These are phyloP conservation scores for Excoecaria cochinchinensis DNA, from an alignment of 345 rosid genomes.

Conservation along the genomic window DNA sequence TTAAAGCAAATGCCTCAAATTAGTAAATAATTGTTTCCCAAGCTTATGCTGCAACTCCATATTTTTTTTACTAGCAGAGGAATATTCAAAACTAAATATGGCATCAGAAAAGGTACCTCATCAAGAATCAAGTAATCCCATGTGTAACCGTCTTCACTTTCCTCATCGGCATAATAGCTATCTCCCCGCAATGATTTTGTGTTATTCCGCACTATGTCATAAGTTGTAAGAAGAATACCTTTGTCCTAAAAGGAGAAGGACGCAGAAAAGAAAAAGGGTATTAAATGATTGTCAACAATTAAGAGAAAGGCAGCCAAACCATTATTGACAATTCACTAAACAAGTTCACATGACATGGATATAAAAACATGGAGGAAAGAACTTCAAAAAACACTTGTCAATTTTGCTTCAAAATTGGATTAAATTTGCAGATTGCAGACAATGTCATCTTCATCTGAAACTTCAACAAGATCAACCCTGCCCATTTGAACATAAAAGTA, in stretches of 20 bases:
- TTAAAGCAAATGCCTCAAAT: background rate
- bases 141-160: slow-evolving; percentile 48
- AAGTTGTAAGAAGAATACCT: slow-evolving; percentile 90
- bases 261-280: background rate
- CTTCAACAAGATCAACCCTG: background rate
- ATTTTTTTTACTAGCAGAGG: background rate
- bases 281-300: background rate
- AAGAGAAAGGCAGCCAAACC: background rate
- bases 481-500: background rate
- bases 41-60: background rate
- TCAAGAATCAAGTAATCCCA: slow-evolving; percentile 99
- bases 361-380: background rate
- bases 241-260: slow-evolving; percentile 53
- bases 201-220: slow-evolving; percentile 90
- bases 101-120: slow-evolving; percentile 53
- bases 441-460: slow-evolving; percentile 2
- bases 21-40: background rate
- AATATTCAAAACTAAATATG: background rate
- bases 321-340: background rate
- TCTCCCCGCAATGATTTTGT: slow-evolving; percentile 65
- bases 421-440: background rate
- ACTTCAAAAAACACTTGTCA: background rate
- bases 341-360: background rate
- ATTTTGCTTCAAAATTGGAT: background rate
- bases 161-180: slow-evolving; percentile 44